phyloP scores from a whole-genome alignment of 139 green algal genomes.

The Chlamydomonas sphaeroides region DNA sequence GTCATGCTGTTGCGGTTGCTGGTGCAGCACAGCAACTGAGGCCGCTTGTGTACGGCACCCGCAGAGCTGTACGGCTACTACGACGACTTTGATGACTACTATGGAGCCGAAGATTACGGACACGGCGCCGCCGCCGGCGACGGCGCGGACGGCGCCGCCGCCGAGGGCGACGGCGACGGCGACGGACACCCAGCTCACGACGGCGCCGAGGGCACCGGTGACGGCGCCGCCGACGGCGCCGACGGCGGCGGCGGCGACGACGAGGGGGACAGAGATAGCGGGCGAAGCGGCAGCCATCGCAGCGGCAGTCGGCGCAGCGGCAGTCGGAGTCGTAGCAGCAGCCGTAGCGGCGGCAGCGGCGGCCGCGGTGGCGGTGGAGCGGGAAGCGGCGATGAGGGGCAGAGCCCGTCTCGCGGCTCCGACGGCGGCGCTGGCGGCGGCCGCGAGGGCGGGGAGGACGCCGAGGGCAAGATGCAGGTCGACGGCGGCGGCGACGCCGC shows the following conservation, averaged over 20 bases:
- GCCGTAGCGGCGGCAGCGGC: background rate
- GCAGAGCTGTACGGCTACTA: constrained; percentile 25
- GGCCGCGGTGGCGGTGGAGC: background rate
- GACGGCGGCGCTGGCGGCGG: background rate
- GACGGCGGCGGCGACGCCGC: too few relatives aligned
- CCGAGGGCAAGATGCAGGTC: background rate
- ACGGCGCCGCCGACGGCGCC: background rate
- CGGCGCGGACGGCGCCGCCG: background rate
- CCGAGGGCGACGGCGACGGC: background rate
- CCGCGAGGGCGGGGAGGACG: background rate
- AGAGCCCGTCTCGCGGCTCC: too few relatives aligned
- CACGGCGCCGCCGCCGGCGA: background rate
- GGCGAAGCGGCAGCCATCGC: background rate
- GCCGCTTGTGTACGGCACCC: too few relatives aligned
- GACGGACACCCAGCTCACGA: background rate
- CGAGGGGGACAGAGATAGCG: background rate
- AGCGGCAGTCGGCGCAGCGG: background rate
- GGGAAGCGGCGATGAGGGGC: too few relatives aligned
- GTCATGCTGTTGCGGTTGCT: too few relatives aligned
- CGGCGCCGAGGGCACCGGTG: background rate
- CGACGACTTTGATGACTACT: constrained; percentile 41
- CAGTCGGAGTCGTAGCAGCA: background rate
- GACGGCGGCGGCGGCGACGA: background rate
- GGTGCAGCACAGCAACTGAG: too few relatives aligned
- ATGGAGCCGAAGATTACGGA: background rate